phyloP scores from a whole-genome alignment of 352 stramenopile genomes.

The Phytophthora fragariaefolia region DNA sequence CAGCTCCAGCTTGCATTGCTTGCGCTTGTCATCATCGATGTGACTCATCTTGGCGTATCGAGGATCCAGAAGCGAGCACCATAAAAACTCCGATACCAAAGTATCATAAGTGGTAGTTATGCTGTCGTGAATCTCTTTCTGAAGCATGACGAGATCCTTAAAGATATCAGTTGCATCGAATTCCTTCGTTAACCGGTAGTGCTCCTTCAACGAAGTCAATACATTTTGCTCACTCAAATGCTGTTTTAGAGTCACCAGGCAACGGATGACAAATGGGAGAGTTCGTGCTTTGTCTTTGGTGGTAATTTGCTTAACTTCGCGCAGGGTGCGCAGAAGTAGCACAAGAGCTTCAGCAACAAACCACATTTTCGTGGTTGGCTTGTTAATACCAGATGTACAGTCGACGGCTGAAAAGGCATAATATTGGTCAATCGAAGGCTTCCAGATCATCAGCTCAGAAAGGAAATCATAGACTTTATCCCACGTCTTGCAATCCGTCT shows the following conservation, averaged over 20 bases:
- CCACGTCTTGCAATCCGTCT: constrained; percentile 26
- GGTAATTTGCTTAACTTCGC: constrained; percentile 52
- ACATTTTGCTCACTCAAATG: constrained; percentile 10
- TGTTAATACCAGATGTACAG: not conserved
- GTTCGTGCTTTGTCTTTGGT: constrained; percentile 28
- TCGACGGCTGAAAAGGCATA: constrained; percentile 7
- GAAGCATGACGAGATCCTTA: constrained; percentile 12
- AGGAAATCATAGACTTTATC: constrained; percentile 35
- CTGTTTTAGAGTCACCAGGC: constrained; percentile 6
- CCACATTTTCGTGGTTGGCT: constrained; percentile 30
- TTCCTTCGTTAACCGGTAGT: constrained; percentile 13
- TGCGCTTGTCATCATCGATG: constrained; percentile 45
- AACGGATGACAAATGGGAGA: constrained; percentile 16
- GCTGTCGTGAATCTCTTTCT: constrained; percentile 1
- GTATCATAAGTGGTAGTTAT: constrained; percentile 24
- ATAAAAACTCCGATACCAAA: constrained; percentile 34
- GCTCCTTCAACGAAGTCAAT: constrained; percentile 2
- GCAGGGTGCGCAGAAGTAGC: constrained; percentile 46
- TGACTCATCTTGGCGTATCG: constrained; percentile 54
- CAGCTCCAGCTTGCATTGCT: constrained; percentile 18
- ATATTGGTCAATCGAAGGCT: constrained; percentile 27
- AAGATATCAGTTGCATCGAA: constrained; percentile 18
- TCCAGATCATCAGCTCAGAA: constrained; percentile 25
- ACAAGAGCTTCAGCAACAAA: constrained; percentile 51
- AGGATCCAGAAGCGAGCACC: constrained; percentile 55